These are phyloP conservation scores for Phenoliferia sp. DNA, from an alignment of 1,284 basidiomycete species.

Conservation along the genomic window DNA sequence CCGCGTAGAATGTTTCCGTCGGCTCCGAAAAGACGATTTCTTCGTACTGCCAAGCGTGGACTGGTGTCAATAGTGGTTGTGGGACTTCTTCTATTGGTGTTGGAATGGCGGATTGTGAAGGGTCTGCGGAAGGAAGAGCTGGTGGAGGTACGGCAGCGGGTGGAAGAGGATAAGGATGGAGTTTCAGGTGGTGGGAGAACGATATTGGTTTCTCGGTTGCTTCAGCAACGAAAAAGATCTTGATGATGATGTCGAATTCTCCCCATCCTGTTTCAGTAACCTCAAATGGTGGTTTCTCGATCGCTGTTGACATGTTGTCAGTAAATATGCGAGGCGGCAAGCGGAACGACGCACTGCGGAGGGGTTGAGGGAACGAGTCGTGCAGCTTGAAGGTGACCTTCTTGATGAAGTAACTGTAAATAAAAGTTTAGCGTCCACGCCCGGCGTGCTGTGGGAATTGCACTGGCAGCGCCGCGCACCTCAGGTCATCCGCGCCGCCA, in stretches of 20 bases:
- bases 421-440: not conserved
- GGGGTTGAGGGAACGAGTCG: slow-evolving; percentile 90
- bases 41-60: slow-evolving; percentile 99
- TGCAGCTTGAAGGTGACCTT: slow-evolving; percentile 96
- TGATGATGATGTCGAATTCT: slow-evolving; percentile 94
- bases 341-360: slow-evolving; percentile 57
- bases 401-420: slow-evolving; percentile 76
- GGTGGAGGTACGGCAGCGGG: slow-evolving; percentile 10
- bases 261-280: slow-evolving; percentile 99
- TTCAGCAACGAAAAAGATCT: slow-evolving; percentile 87
- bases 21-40: slow-evolving; percentile 97
- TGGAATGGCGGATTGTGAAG: not conserved
- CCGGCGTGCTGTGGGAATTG: slow-evolving; percentile 39
- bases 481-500: slow-evolving; percentile 47
- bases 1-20: slow-evolving; percentile 77
- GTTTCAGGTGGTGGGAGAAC: slow-evolving; percentile 87
- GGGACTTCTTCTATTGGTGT: not conserved
- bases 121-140: slow-evolving; percentile 45
- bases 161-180: slow-evolving; percentile 74
- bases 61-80: slow-evolving; percentile 42
- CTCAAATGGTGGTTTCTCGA: slow-evolving; percentile 90
- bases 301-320: slow-evolving; percentile 61
- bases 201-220: slow-evolving; percentile 84
- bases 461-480: slow-evolving; percentile 48
- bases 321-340: not conserved